A percentile compares a stretch with the other conserved stretches of the same genome.
Evolutionary conservation across 2,329 filamentous ascomycete species (phyloP).

Genomic region (Macrophomina phaseolina): DNA sequence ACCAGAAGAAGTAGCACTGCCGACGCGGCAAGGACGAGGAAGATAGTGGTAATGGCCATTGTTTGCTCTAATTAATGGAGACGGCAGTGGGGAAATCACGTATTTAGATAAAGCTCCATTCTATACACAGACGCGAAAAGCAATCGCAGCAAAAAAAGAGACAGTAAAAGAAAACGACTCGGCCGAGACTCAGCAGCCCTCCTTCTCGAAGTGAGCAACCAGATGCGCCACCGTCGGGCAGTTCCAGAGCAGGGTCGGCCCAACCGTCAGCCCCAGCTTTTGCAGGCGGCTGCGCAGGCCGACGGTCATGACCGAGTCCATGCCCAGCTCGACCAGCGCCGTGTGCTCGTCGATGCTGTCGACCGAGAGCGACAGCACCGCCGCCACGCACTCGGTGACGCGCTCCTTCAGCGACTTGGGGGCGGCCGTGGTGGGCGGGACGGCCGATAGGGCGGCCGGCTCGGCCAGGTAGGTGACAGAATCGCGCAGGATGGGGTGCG

Average conservation of each 20-base stretch:
- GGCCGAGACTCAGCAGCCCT: not conserved
- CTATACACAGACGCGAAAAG: not conserved
- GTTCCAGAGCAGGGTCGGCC: constrained; percentile 50
- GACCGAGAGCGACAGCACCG: constrained; percentile 39
- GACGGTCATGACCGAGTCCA: constrained; percentile 51
- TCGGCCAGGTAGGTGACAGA: constrained; percentile 32
- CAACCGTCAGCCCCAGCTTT: constrained; percentile 40
- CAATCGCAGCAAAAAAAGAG: too few relatives aligned
- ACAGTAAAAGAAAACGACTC: not conserved
- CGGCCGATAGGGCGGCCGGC: not conserved
- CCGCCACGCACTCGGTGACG: constrained; percentile 42
- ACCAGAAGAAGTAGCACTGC: too few relatives aligned
- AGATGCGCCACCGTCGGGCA: constrained; percentile 48
- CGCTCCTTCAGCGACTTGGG: constrained; percentile 41
- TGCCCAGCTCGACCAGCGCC: constrained; percentile 45
- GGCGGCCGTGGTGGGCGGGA: constrained; percentile 8
- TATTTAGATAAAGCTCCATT: not conserved
- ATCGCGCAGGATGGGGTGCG: constrained; percentile 38
- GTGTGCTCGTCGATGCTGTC: constrained; percentile 44
- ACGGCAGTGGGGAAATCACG: too few relatives aligned
- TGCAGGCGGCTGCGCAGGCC: constrained; percentile 44
- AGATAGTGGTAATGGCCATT: too few relatives aligned
- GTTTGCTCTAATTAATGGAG: too few relatives aligned
- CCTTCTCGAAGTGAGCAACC: constrained; percentile 42
- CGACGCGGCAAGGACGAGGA: too few relatives aligned